Percentiles rank a stretch among this genome's conserved stretches.
These are phyloP conservation scores for Amorphotheca resinae DNA, from an alignment of 495 filamentous ascomycete species.

Conservation along the genomic window DNA sequence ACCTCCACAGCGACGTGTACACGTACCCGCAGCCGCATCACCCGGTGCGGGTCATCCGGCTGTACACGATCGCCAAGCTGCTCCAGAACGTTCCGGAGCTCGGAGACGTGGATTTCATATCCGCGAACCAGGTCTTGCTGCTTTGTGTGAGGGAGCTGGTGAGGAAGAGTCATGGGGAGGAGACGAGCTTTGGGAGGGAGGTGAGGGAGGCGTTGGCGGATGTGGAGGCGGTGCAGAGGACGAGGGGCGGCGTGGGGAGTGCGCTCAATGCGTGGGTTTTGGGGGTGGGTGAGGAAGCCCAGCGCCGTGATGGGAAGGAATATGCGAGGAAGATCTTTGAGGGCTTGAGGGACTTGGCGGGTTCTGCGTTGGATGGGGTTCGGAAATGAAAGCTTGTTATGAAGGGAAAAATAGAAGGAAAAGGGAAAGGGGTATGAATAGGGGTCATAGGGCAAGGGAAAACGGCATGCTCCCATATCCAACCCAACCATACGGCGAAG, in stretches of 20 bases:
- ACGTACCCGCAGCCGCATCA: conserved; percentile 7
- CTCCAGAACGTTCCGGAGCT: not conserved
- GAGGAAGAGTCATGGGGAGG: conserved; percentile 2
- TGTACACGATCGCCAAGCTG: conserved; percentile 8
- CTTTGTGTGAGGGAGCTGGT: conserved; percentile 1
- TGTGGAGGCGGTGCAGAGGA: conserved; percentile 4
- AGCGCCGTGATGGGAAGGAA: too few relatives aligned
- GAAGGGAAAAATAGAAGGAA: not conserved
- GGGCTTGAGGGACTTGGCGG: not conserved
- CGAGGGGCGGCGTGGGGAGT: not conserved
- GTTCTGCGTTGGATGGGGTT: not conserved
- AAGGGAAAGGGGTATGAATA: not conserved
- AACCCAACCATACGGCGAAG: too few relatives aligned
- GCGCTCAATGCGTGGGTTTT: not conserved
- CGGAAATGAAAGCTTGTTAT: not conserved
- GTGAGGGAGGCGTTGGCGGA: conserved; percentile 1
- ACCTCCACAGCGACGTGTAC: conserved; percentile 11
- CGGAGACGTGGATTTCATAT: conserved; percentile 1
- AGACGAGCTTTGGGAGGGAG: conserved; percentile 2
- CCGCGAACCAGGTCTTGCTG: not conserved
- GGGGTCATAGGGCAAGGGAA: not conserved
- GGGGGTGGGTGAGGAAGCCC: not conserved
- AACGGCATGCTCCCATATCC: too few relatives aligned
- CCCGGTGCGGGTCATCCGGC: conserved; percentile 5
- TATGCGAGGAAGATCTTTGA: not conserved